These are phyloP conservation scores for Monoraphidium neglectum DNA, from an alignment of 139 green algal genomes.

Conservation along the genomic window DNA sequence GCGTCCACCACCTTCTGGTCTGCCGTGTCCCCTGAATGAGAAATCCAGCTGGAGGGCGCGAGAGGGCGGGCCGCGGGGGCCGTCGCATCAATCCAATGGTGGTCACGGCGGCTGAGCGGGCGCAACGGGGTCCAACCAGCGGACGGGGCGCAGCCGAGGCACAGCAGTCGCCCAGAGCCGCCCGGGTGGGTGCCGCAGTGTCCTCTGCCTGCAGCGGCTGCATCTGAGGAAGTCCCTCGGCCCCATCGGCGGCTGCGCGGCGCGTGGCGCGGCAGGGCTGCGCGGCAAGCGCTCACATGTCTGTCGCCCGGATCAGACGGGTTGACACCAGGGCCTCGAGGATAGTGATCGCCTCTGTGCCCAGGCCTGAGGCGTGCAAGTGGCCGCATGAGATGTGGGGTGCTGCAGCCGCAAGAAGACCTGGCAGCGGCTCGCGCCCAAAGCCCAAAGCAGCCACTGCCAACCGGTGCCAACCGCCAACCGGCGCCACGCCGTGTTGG, in stretches of 20 bases:
- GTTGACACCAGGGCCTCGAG: constrained; percentile 17
- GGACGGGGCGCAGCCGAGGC: not conserved
- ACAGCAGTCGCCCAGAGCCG: not conserved
- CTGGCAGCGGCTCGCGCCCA: no score
- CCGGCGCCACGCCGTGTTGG: no score
- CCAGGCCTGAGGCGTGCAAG: not conserved
- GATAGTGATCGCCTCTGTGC: constrained; percentile 21
- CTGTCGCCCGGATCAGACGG: not conserved
- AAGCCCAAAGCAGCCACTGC: no score
- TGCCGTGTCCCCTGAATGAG: constrained; percentile 17
- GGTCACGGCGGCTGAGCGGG: no score
- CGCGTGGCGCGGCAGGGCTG: no score
- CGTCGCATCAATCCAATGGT: not conserved
- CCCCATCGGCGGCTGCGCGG: not conserved
- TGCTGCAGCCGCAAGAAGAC: not conserved
- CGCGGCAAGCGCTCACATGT: constrained; percentile 1
- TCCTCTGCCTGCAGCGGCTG: constrained; percentile 1
- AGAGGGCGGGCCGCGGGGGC: not conserved
- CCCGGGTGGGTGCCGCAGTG: not conserved
- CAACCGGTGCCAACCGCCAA: no score
- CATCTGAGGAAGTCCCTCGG: not conserved
- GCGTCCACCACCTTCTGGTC: constrained; percentile 1
- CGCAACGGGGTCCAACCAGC: no score
- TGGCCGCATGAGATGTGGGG: not conserved
- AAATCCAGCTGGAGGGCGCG: constrained; percentile 12